A percentile compares a stretch with the other conserved stretches of the same genome.
Conservation (phyloP, 805 yeast species). For the Pichia thaimueangensis region DNA sequence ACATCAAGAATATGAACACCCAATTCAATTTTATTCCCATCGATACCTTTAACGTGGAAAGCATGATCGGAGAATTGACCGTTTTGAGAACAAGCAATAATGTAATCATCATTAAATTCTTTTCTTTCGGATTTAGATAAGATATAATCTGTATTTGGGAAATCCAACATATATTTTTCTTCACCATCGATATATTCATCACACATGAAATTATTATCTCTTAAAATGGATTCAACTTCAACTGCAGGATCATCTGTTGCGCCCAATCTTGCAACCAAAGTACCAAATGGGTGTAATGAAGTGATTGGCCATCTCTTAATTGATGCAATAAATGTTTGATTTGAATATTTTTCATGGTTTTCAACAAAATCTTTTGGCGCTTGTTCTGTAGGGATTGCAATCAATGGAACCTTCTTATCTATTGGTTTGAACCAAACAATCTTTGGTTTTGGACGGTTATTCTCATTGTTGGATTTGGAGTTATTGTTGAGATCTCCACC, state of each 20-base stretch:
- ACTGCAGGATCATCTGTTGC: constrained; percentile 67
- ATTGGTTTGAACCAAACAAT: constrained; percentile 99
- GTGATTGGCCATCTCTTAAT: constrained; percentile 99
- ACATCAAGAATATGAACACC: constrained; percentile 86
- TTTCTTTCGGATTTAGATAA: constrained; percentile 37
- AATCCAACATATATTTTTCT: constrained; percentile 30
- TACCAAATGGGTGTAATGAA: constrained; percentile 96
- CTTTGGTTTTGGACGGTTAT: constrained; percentile 53
- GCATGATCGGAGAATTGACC: constrained; percentile 68
- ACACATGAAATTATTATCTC: constrained; percentile 78
- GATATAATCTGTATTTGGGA: constrained; percentile 33
- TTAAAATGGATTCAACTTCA: constrained; percentile 80
- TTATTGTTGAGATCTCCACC: not conserved
- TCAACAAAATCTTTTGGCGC: constrained; percentile 95
- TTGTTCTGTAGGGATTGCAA: constrained; percentile 97
- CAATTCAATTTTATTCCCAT: constrained; percentile 60
- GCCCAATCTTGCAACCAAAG: constrained; percentile 82
- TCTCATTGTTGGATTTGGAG: constrained; percentile 13
- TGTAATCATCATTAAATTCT: constrained; percentile 52
- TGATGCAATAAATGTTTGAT: constrained; percentile 85
- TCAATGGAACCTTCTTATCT: constrained; percentile 93
- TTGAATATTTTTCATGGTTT: constrained; percentile 75
- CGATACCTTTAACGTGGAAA: constrained; percentile 62
- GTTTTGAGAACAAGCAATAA: constrained; percentile 56
- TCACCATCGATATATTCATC: constrained; percentile 62